Conservation (phyloP, 768 basidiomycete species). For the Tulasnella sp. region DNA sequence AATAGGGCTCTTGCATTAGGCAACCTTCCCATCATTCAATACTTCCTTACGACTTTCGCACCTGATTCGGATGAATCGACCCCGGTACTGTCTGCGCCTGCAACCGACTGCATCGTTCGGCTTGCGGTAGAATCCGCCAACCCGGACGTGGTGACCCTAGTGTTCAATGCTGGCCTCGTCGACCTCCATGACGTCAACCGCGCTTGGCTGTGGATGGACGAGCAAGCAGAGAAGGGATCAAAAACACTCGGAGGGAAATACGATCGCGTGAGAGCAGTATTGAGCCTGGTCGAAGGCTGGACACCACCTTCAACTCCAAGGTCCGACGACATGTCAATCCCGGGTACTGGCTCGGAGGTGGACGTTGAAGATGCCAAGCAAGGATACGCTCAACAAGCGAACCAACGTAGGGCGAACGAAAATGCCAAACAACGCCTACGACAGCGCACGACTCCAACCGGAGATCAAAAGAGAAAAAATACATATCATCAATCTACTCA, state of each 20-base stretch:
- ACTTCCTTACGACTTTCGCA: slow-evolving; percentile 51
- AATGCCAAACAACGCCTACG: too few relatives aligned
- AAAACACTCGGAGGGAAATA: slow-evolving; percentile 28
- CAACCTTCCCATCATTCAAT: slow-evolving; percentile 38
- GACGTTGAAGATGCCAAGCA: too few relatives aligned
- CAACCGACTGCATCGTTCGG: slow-evolving; percentile 14
- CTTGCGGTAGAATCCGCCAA: slow-evolving; percentile 48
- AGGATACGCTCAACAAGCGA: too few relatives aligned
- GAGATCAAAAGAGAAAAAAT: too few relatives aligned
- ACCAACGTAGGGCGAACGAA: too few relatives aligned
- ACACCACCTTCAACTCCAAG: slow-evolving; percentile 33
- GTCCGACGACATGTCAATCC: background rate
- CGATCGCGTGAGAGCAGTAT: slow-evolving; percentile 40
- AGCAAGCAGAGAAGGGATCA: slow-evolving; percentile 3
- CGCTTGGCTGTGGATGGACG: slow-evolving; percentile 36
- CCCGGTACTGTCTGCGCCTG: slow-evolving; percentile 37
- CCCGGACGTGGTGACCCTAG: slow-evolving; percentile 51
- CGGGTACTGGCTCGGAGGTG: background rate
- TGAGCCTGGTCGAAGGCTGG: slow-evolving; percentile 41
- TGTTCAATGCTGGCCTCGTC: slow-evolving; percentile 48
- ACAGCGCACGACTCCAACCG: too few relatives aligned
- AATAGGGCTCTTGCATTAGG: slow-evolving; percentile 49
- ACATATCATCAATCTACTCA: too few relatives aligned
- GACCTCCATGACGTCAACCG: slow-evolving; percentile 37
- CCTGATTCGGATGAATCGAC: slow-evolving; percentile 41